phyloP scores from a whole-genome alignment of 257 asterid genomes.

The Ajuga chamaepitys region DNA sequence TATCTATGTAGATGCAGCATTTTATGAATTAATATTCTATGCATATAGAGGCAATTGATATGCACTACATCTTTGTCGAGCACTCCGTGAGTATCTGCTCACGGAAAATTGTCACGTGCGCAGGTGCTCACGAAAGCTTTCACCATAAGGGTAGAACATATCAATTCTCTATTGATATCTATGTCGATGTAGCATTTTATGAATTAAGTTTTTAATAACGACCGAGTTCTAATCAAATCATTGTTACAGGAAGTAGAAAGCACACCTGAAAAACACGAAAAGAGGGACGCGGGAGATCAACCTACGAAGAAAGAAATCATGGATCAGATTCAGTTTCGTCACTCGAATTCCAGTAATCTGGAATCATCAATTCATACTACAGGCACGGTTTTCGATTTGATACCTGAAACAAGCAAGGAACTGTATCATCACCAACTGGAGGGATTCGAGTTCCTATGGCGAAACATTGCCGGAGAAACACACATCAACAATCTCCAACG shows the following conservation, averaged over 20 bases:
- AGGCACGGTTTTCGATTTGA: conserved; percentile 51
- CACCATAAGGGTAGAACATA: too few species aligned
- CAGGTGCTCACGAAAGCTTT: too few species aligned
- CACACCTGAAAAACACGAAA: conserved; percentile 5
- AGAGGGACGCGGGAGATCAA: background rate
- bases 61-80: too few species aligned
- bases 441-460: conserved; percentile 63
- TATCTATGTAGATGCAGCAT: background rate
- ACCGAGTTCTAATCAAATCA: background rate
- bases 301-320: background rate
- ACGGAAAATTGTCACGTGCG: too few species aligned
- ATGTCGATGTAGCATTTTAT: background rate
- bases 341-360: background rate
- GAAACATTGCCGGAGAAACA: conserved; percentile 55
- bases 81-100: too few species aligned
- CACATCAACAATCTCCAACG: conserved; percentile 30
- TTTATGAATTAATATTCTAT: too few species aligned
- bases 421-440: conserved; percentile 61
- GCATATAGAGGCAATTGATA: too few species aligned
- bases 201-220: too few species aligned
- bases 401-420: conserved; percentile 25
- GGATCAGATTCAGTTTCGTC: conserved; percentile 4
- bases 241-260: conserved; percentile 28
- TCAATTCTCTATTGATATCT: too few species aligned
- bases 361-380: background rate